phyloP scores from a whole-genome alignment of 257 asterid species.

The Nicotiana undulata region DNA sequence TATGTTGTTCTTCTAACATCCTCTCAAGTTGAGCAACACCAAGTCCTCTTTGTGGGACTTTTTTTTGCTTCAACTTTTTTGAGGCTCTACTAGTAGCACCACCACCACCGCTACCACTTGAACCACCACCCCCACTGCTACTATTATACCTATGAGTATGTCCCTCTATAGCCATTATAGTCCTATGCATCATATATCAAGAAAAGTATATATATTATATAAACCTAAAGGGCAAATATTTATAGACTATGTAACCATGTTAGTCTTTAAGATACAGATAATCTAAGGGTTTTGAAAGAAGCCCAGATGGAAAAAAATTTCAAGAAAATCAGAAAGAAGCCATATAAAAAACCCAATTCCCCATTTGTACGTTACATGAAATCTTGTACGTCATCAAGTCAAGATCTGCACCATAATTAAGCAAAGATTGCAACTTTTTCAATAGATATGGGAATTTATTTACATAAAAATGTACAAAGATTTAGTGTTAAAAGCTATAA shows the following conservation, averaged over 20 bases:
- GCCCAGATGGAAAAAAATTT: conserved; percentile 14
- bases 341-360: conserved; percentile 13
- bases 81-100: conserved; percentile 26
- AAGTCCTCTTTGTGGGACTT: conserved; percentile 83
- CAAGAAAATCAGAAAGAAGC: conserved; percentile 8
- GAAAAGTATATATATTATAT: neutral
- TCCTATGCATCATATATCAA: conserved; percentile 30
- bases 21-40: conserved; percentile 97
- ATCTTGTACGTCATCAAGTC: conserved; percentile 29
- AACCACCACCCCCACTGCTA: conserved; percentile 19
- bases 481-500: neutral
- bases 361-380: conserved; percentile 23
- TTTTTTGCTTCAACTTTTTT: conserved; percentile 60
- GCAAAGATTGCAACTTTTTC: conserved; percentile 27
- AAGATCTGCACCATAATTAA: conserved; percentile 33
- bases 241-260: conserved; percentile 19
- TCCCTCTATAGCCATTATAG: conserved; percentile 61
- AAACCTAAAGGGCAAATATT: conserved; percentile 23
- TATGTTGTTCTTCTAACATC: conserved; percentile 62
- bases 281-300: conserved; percentile 22
- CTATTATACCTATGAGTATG: conserved; percentile 23
- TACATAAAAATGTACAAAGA: neutral
- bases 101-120: neutral
- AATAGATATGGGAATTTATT: neutral
- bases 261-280: conserved; percentile 29